Evolutionary conservation across 306 rosid species (phyloP).

Genomic region (Medicago truncatula): MtrunA17r5.0-ANR NC_053042.1:7827501-7828000

Average conservation of each 20-base stretch:
- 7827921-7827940: conserved; percentile 1
- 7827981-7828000: too few species aligned
- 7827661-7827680: neutral
- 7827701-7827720: conserved; percentile 22
- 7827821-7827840: conserved; percentile 4
- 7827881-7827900: neutral
- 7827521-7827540: conserved; percentile 90
- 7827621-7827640: conserved; percentile 9
- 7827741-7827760: neutral
- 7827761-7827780: neutral
- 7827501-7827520: conserved; percentile 80
- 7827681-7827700: conserved; percentile 52
- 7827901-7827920: conserved; percentile 1
- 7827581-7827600: conserved; percentile 85
- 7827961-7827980: too few species aligned
- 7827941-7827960: too few species aligned
- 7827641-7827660: neutral
- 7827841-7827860: neutral
- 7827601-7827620: conserved; percentile 48
- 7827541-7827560: conserved; percentile 63
- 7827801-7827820: conserved; percentile 12
- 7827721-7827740: conserved; percentile 26
- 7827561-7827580: conserved; percentile 89
- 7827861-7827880: conserved; percentile 4
- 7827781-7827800: conserved; percentile 15